These are phyloP conservation scores for Pulveroboletus ravenelii DNA, from an alignment of 768 basidiomycete genomes.

Conservation along the genomic window DNA sequence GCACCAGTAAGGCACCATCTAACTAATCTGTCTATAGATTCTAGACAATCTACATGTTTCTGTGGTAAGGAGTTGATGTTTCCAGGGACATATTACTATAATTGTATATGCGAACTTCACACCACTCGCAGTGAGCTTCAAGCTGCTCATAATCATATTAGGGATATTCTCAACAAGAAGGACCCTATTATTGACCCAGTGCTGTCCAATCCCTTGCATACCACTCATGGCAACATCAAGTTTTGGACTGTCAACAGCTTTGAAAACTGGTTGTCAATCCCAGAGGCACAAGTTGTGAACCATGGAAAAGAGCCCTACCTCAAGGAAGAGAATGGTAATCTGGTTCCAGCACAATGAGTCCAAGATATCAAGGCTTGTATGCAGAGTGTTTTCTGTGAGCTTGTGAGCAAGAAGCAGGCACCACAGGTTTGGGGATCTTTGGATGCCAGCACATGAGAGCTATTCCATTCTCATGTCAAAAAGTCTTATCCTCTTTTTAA, in stretches of 20 bases:
- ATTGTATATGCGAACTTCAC: no score
- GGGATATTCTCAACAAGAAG: not conserved
- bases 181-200: not conserved
- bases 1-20: no score
- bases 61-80: no score
- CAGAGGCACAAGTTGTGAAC: not conserved
- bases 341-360: not conserved
- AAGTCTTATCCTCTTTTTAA: not conserved
- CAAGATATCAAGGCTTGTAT: not conserved
- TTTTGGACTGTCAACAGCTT: not conserved
- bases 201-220: not conserved
- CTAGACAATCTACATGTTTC: no score
- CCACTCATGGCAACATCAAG: not conserved
- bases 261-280: not conserved
- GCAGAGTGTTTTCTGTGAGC: not conserved
- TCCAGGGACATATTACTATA: no score
- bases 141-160: not conserved
- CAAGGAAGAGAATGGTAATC: not conserved
- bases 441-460: not conserved
- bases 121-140: no score
- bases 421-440: not conserved
- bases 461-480: not conserved
- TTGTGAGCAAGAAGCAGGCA: not conserved
- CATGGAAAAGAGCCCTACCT: not conserved
- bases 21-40: no score